Percentiles rank a stretch among this genome's conserved stretches.
phyloP scores from a whole-genome alignment of 148 eudicot genomes.

The Camellia lanceoleosa region DNA sequence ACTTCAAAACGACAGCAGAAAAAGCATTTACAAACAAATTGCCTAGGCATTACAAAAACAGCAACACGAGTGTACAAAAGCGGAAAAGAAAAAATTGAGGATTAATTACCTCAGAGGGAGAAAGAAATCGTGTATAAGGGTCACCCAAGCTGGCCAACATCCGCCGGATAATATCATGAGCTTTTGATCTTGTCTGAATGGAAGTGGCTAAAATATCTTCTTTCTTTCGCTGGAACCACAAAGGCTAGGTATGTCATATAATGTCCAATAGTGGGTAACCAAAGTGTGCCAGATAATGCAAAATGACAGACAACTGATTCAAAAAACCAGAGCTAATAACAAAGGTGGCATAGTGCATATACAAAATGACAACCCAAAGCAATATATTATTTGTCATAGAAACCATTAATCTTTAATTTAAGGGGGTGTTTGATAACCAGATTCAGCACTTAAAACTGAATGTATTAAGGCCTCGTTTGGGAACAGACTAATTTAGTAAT shows the following conservation, averaged over 20 bases:
- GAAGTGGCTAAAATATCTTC: slow-evolving; percentile 61
- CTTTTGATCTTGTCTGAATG: slow-evolving; percentile 69
- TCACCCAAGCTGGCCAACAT: slow-evolving; percentile 89
- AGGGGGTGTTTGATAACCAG: too few relatives aligned
- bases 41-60: neutral
- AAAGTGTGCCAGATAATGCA: neutral
- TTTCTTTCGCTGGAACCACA: slow-evolving; percentile 62
- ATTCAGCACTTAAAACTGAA: too few relatives aligned
- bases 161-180: slow-evolving; percentile 68
- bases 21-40: slow-evolving; percentile 11
- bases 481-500: too few relatives aligned
- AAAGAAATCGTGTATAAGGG: slow-evolving; percentile 85
- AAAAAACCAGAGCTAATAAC: neutral
- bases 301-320: neutral
- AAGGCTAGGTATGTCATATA: slow-evolving; percentile 11
- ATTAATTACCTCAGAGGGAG: slow-evolving; percentile 69
- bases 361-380: neutral
- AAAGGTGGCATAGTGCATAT: neutral
- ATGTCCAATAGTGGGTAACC: neutral
- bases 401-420: neutral
- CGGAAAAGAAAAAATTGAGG: slow-evolving; percentile 3
- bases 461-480: too few relatives aligned
- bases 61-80: neutral
- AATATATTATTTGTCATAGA: neutral
- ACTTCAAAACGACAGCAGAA: neutral